Base-by-base conservation (phyloP, 1,139 yeast species). In the Diutina neorugosa region DNA sequence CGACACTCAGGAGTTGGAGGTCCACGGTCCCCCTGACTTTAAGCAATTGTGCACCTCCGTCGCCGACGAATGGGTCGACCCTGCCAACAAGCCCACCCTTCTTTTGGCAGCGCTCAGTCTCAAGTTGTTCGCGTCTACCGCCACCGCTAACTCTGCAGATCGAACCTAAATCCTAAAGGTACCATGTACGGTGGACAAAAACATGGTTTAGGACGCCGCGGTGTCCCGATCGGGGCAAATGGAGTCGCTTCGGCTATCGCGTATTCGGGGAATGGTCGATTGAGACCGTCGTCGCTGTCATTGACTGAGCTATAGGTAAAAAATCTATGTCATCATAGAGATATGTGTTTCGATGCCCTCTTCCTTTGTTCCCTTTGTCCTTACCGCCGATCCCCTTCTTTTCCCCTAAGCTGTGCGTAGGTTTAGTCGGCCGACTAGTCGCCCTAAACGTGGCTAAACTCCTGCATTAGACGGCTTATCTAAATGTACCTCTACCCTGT, bases 101-200 rank as follows among this genome's bases (percentile, higher is more conserved):
- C 85, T 89, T 61, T 69, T 90, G 54, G 84, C 94, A 54, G 90
- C 94, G 0, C 69, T 89, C 57, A 86, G 82, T 53, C 69, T 89
- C 55, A 84, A 79, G 60, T 67, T 87, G 25, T 82, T 31, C n/a
- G 12, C 37, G 14, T 9, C 37, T 8, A 8, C 37, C 4, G 5
- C 5, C 12, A 3, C 37, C 4, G 37, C 9, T 14, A 6, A 6
- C 37, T 14, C 37, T 4, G 37, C 37, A 11, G 12, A 31, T 14
- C 14, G n/a, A 31, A 31, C 37, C 37, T 31, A 23, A 23, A n/a
- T n/a, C n/a, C n/a, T n/a, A n/a, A n/a, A 27, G 12, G 34, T 9
- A 27, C 34, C 1, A 3, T 9, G 34, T 27, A 27, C 34, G n/a
- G n/a, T n/a, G n/a, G n/a, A n/a, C n/a, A n/a, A n/a, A 27, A 27